Conservation (phyloP, 2,329 filamentous ascomycete species). For the Aureobasidium melanogenum region DNA sequence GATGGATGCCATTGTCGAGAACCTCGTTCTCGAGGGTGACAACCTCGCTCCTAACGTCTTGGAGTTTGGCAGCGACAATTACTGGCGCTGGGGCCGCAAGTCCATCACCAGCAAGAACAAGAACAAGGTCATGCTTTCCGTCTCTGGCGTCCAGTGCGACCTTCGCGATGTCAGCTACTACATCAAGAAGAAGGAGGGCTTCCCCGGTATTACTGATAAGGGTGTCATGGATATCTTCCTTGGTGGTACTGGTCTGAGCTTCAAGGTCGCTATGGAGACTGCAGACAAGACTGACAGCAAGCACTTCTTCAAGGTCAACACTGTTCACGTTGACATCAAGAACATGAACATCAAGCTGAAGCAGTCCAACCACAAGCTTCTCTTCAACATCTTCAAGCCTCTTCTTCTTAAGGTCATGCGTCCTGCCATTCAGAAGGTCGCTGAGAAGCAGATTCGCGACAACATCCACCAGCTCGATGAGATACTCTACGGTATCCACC, state of each 20-base stretch:
- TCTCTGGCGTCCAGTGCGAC: conserved; percentile 88
- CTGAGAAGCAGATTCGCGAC: conserved; percentile 84
- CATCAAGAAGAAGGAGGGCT: conserved; percentile 88
- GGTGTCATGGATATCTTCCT: conserved; percentile 85
- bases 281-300: conserved; percentile 65
- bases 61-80: conserved; percentile 85
- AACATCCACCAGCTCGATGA: conserved; percentile 67
- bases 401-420: conserved; percentile 75
- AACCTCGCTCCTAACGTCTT: conserved; percentile 91
- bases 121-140: conserved; percentile 77
- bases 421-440: conserved; percentile 73
- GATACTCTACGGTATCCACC: conserved; percentile 66
- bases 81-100: conserved; percentile 92
- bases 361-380: conserved; percentile 88
- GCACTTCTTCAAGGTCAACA: conserved; percentile 92
- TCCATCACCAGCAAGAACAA: conserved; percentile 69
- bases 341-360: conserved; percentile 80
- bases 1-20: conserved; percentile 86
- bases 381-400: conserved; percentile 82
- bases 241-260: conserved; percentile 78
- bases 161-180: conserved; percentile 84
- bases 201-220: conserved; percentile 77
- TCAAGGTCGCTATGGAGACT: conserved; percentile 82
- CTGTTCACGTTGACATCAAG: conserved; percentile 73
- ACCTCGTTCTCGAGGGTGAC: conserved; percentile 89